Evolutionary conservation across 2,329 filamentous ascomycete genomes (phyloP).

Genomic region (Aspergillus neoniger): DNA sequence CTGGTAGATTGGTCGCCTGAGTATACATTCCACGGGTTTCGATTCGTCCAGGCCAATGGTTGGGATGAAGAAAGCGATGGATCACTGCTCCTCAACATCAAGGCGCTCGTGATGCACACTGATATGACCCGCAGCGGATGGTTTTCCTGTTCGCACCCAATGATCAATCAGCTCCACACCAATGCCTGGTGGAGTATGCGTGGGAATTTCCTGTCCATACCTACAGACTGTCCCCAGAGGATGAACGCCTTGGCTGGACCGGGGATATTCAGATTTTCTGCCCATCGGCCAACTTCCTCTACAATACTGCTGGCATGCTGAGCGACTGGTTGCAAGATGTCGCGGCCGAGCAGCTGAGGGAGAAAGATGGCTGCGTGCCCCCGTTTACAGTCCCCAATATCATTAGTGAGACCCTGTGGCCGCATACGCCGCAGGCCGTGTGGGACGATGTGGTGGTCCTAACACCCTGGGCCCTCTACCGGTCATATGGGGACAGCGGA

Average conservation of each 20-base stretch:
- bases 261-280: constrained; percentile 49
- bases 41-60: no score
- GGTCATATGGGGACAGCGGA: constrained; percentile 34
- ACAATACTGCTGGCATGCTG: constrained; percentile 55
- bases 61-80: no score
- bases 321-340: constrained; percentile 54
- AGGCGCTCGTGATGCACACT: constrained; percentile 52
- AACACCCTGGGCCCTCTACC: constrained; percentile 40
- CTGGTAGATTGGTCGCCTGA: no score
- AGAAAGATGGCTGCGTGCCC: constrained; percentile 28
- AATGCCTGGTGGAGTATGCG: constrained; percentile 61
- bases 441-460: constrained; percentile 45
- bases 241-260: constrained; percentile 59
- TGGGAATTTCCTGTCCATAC: constrained; percentile 44
- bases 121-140: constrained; percentile 55
- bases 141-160: constrained; percentile 55
- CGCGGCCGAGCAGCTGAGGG: constrained; percentile 35
- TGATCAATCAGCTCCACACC: constrained; percentile 57
- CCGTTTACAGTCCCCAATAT: constrained; percentile 37
- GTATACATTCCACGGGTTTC: no score
- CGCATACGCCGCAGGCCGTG: constrained; percentile 26
- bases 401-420: constrained; percentile 14
- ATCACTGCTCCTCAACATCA: constrained; percentile 21
- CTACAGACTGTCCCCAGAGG: constrained; percentile 28
- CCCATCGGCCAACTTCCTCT: constrained; percentile 53